phyloP scores from a whole-genome alignment of 1,284 basidiomycete genomes.

The Coniferiporia weirii region DNA sequence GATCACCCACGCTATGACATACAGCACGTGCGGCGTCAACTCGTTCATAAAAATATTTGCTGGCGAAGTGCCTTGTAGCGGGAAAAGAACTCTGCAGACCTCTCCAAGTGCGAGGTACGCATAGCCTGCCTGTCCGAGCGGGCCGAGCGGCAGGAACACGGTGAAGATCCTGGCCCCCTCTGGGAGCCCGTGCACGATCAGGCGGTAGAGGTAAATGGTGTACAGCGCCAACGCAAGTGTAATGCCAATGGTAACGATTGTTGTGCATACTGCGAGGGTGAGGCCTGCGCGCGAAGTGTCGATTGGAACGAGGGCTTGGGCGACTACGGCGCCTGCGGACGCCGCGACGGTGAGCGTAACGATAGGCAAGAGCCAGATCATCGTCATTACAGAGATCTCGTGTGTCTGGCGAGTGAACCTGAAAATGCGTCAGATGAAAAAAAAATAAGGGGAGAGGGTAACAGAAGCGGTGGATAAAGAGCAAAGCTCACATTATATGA shows the following conservation, averaged over 20 bases:
- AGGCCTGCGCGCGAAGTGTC: slow-evolving; percentile 41
- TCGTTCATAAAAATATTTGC: slow-evolving; percentile 30
- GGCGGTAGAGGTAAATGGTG: slow-evolving; percentile 19
- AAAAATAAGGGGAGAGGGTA: neutral
- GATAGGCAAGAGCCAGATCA: slow-evolving; percentile 66
- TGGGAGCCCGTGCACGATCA: slow-evolving; percentile 21
- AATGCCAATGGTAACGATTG: slow-evolving; percentile 37
- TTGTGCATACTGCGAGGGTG: slow-evolving; percentile 44
- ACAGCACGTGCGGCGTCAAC: slow-evolving; percentile 34
- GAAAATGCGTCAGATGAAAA: slow-evolving; percentile 1
- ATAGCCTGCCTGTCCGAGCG: slow-evolving; percentile 40
- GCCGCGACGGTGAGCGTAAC: slow-evolving; percentile 67
- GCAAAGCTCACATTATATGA: slow-evolving; percentile 51
- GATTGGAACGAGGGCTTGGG: slow-evolving; percentile 40
- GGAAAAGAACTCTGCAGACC: slow-evolving; percentile 29
- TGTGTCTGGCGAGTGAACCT: slow-evolving; percentile 64
- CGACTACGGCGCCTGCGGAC: slow-evolving; percentile 59
- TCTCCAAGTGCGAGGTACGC: slow-evolving; percentile 36
- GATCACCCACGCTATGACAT: slow-evolving; percentile 38
- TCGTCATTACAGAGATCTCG: slow-evolving; percentile 47
- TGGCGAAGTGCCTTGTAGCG: slow-evolving; percentile 30
- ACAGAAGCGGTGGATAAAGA: neutral
- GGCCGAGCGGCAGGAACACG: slow-evolving; percentile 44
- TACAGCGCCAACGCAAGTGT: slow-evolving; percentile 31
- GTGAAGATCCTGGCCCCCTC: slow-evolving; percentile 32